Base-by-base conservation (phyloP, 441 rosid genomes). In the Croton laevigatus region DNA sequence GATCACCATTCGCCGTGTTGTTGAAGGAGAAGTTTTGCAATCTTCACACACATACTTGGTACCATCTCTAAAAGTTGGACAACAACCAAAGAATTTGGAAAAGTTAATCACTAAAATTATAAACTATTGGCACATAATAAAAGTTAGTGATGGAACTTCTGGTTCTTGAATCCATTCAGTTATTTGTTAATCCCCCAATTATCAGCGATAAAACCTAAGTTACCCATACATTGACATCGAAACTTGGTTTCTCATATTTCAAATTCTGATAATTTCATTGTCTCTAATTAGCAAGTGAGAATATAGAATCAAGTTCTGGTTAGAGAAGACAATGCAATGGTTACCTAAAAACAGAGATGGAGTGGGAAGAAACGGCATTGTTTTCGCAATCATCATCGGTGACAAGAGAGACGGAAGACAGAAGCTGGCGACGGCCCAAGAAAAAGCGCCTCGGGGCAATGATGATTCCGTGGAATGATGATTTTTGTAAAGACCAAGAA, bases 391-490 rank as follows among this genome's bases (percentile, higher is more conserved):
- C 73, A 44, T 68, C 73, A 34, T 74, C 75, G 65, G 83, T 78
- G 75, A 78, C 79, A 19, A 57, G 22, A 59, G 66, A 70, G 22
- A 76, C 71, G 23, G 84, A 45, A 75, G 90, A 79, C 68, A 89
- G 79, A 74, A 89, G 89, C 68, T 77, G 79, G 1, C 92, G 81
- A 45, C 92, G 88, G 68, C 87, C 84, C 75, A 90, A 58, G 68
- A 81, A 79, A 71, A 76, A 81, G 73, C 78, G 77, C 32, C 73
- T 74, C 4, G 52, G 74, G 40, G 75, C 44, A 65, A 40, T 5
- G 55, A 12, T 62, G 75, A 73, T 62, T 44, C 78, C 78, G 61
- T 20, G 22, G 32, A 27, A 59, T 48, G 78, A 72, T 53, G 75
- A 7, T 32, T 76, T 76, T 66, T 78, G 87, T 74, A 79, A 70